Evolutionary conservation across 2,329 filamentous ascomycete species (phyloP).

Genomic region (Stagonosporopsis tanaceti): DNA sequence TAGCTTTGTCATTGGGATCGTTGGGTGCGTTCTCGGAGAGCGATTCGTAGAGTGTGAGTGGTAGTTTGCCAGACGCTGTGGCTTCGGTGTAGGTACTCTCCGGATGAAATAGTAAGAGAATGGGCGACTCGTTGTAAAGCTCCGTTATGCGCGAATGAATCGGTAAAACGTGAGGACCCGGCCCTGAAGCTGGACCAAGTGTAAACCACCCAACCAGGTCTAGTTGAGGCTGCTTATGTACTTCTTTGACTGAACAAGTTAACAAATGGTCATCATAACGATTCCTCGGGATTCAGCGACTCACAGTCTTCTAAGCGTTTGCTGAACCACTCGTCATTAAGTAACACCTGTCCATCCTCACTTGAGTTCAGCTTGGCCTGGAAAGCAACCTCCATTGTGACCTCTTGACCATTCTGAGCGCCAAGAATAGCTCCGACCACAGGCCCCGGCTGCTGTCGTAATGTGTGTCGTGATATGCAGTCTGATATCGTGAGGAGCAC

Average conservation of each 20-base stretch:
- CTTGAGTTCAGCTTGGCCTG: conserved; percentile 69
- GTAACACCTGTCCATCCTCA: conserved; percentile 63
- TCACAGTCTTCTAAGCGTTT: conserved; percentile 84
- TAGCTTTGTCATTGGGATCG: conserved; percentile 50
- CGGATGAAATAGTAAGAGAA: conserved; percentile 88
- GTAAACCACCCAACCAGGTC: conserved; percentile 92
- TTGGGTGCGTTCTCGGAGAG: conserved; percentile 50
- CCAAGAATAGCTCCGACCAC: conserved; percentile 89
- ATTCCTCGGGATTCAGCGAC: conserved; percentile 41
- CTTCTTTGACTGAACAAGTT: conserved; percentile 73
- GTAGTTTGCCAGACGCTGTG: conserved; percentile 78
- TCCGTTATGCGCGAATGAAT: conserved; percentile 81
- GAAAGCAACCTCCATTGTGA: conserved; percentile 93
- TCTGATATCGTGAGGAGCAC: conserved; percentile 97
- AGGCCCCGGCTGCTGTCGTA: conserved; percentile 77
- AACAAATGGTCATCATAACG: background rate
- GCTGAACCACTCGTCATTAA: conserved; percentile 77
- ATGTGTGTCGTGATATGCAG: conserved; percentile 89
- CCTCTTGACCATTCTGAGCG: conserved; percentile 86
- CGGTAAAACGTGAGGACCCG: conserved; percentile 70
- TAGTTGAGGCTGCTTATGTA: conserved; percentile 83
- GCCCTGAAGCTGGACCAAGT: conserved; percentile 75
- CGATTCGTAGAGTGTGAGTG: conserved; percentile 90
- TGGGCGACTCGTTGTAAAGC: conserved; percentile 81
- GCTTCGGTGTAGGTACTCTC: conserved; percentile 60